A percentile compares a stretch with the other conserved stretches of the same genome.
phyloP scores from a whole-genome alignment of 768 basidiomycete genomes.

The Tylopilus sp. region DNA sequence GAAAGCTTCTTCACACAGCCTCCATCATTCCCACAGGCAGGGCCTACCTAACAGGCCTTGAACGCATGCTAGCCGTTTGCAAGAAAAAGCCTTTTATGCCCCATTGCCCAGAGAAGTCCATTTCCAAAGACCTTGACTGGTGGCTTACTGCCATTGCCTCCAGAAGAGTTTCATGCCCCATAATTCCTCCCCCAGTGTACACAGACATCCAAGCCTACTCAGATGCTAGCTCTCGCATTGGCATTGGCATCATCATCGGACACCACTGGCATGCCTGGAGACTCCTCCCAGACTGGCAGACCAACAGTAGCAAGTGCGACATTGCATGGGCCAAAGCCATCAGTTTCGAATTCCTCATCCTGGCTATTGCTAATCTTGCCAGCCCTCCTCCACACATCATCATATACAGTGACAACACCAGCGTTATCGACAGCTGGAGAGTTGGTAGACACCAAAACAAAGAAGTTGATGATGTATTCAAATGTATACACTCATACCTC shows the following conservation, averaged over 20 bases:
- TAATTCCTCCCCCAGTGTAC: background rate
- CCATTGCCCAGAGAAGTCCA: background rate
- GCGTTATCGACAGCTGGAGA: constrained; percentile 19
- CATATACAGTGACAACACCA: constrained; percentile 13
- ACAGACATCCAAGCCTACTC: background rate
- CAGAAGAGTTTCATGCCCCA: background rate
- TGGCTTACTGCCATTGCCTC: background rate
- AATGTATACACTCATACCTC: background rate
- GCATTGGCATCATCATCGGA: background rate
- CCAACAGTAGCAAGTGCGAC: background rate
- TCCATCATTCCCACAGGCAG: constrained; percentile 15
- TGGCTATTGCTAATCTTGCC: background rate
- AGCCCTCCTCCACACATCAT: background rate
- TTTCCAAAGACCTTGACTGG: background rate
- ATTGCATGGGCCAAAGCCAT: constrained; percentile 21
- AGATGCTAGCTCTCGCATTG: background rate
- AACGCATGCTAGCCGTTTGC: constrained; percentile 35
- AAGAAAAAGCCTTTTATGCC: constrained; percentile 31
- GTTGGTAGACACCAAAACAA: background rate
- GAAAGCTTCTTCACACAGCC: background rate
- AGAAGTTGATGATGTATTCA: constrained; percentile 14
- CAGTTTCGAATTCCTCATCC: background rate
- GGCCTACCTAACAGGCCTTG: constrained; percentile 40
- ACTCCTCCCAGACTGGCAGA: no score
- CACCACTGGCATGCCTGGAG: no score